A percentile compares a stretch with the other conserved stretches of the same genome.
Conservation (phyloP, 805 yeast species). For the Yarrowia keelungensis region DNA sequence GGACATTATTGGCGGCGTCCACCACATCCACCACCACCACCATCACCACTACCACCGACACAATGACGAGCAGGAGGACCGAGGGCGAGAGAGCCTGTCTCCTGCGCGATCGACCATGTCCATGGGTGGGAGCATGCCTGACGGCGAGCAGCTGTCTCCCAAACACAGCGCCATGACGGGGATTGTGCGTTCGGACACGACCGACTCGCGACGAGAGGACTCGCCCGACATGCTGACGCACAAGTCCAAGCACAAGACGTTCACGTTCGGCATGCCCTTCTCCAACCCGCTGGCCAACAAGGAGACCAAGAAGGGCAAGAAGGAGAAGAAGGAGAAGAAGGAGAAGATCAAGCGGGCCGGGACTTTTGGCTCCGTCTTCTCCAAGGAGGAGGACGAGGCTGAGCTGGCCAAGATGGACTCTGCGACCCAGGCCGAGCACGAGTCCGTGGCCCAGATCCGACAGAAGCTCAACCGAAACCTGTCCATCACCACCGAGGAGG, state of each 20-base stretch:
- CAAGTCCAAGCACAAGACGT: conserved; percentile 41
- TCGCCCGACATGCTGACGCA: conserved; percentile 16
- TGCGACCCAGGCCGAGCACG: conserved; percentile 34
- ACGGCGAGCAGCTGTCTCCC: conserved; percentile 20
- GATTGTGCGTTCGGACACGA: conserved; percentile 6
- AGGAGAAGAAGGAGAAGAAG: conserved; percentile 21
- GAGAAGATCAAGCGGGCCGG: conserved; percentile 5
- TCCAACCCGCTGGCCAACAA: conserved; percentile 54
- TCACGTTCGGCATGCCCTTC: conserved; percentile 62
- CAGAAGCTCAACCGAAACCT: conserved; percentile 38
- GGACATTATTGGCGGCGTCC: conserved; percentile 21
- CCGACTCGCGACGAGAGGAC: conserved; percentile 16
- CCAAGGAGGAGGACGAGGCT: conserved; percentile 10
- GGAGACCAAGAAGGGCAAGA: conserved; percentile 40
- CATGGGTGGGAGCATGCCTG: conserved; percentile 23
- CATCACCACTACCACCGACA: conserved; percentile 2
- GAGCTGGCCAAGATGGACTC: conserved; percentile 21
- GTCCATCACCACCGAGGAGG: conserved; percentile 45
- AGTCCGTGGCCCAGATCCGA: conserved; percentile 40
- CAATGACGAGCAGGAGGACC: background rate
- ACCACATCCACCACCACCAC: conserved; percentile 19
- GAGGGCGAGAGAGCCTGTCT: conserved; percentile 1
- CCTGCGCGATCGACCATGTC: conserved; percentile 1
- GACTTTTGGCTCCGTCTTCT: conserved; percentile 18
- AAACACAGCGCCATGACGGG: conserved; percentile 3